phyloP scores from a whole-genome alignment of 345 rosid species.

The Boechera divaricarpa region DNA sequence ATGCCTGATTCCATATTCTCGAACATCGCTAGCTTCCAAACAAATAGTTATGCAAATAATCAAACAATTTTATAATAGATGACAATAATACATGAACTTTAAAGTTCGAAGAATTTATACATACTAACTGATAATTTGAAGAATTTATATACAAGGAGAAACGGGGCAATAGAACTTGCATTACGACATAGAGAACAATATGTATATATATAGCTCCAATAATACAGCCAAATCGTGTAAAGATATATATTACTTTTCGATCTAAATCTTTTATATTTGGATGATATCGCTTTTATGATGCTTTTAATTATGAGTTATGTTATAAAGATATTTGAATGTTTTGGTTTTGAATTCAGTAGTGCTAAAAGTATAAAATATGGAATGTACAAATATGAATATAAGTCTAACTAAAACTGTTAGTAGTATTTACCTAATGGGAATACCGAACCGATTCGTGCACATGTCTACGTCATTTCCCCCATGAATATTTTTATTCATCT shows the following conservation, averaged over 20 bases:
- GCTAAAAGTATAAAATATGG: background rate
- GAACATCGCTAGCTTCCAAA: slow-evolving; percentile 37
- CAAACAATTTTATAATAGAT: background rate
- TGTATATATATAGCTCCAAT: background rate
- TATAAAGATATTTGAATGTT: background rate
- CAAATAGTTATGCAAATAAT: slow-evolving; percentile 11
- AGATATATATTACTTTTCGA: background rate
- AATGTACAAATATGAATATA: background rate
- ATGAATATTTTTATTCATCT: background rate
- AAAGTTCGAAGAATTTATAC: no score
- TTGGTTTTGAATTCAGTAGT: background rate
- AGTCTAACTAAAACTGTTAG: background rate
- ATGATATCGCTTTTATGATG: background rate
- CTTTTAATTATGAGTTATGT: background rate
- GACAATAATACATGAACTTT: slow-evolving; percentile 11
- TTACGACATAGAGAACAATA: background rate
- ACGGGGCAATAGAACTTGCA: background rate
- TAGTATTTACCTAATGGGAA: slow-evolving; percentile 7
- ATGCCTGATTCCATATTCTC: slow-evolving; percentile 30
- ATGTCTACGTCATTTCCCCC: slow-evolving; percentile 22
- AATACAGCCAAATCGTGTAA: slow-evolving; percentile 7
- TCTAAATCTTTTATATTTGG: background rate
- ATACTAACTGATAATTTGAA: background rate
- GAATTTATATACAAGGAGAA: slow-evolving; percentile 9
- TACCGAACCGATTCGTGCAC: slow-evolving; percentile 25